Evolutionary conservation across 2,329 filamentous ascomycete species (phyloP), one percentile per base, ranked within the genome.

Genomic region (Exophiala mesophila): DNA sequence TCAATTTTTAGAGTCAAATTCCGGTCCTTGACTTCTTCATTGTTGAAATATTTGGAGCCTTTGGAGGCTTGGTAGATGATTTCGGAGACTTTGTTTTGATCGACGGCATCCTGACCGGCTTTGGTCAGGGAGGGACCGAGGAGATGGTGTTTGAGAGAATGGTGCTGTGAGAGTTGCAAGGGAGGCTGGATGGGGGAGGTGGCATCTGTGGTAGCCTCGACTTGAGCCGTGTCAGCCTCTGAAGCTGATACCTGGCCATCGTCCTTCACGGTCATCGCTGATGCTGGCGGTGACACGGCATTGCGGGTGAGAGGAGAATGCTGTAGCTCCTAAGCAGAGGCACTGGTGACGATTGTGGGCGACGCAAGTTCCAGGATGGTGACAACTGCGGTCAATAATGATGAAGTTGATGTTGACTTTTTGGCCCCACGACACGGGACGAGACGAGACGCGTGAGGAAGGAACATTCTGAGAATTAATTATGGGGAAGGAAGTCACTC

Each of bases 41-140:
- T 87, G 55, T 83, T 86, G 74, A 97, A 98, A 69, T 83, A 98
- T 62, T 95, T 96, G 54, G 88, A 94, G 35, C 92, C 92, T 61
- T 94, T 96, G 12, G 88, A 96, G 8, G 89, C 88, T 63, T 94
- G 88, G 67, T 96, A 97, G 47, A 98, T 98, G 55, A 97, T 83
- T 56, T 97, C 89, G 2, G 89, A 94, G 36, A 98, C 88, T 70
- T 92, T 94, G 51, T 77, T 76, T 67, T 97, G 92, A 57, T 98
- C 88, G n/a, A 97, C 90, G 12, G 78, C 74, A 58, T 94, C 88
- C 62, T 97, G 89, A 2, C 92, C 92, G 20, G 89, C 86, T 64
- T 98, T 98, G 16, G 88, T 90, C 39, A 97, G 70, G 4, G 89
- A 96, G 0, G 89, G 90, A 0, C 92, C 92, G 0, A 97, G 73